Percentiles rank a stretch among this genome's conserved stretches.
These are phyloP conservation scores for Pseudomassariella vexata DNA, from an alignment of 2,329 filamentous ascomycete species.

Conservation along the genomic window DNA sequence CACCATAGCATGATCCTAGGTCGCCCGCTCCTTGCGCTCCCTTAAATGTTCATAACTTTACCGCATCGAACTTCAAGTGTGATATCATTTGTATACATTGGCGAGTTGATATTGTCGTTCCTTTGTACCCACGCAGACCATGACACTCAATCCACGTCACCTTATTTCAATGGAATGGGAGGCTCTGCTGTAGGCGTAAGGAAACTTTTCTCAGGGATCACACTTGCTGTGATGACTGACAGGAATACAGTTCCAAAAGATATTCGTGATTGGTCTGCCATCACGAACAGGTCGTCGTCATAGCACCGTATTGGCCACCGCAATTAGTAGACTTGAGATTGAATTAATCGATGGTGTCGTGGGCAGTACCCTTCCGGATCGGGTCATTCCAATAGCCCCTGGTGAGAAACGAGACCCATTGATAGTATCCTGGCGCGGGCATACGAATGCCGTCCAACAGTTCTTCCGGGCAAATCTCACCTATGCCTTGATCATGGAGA, in stretches of 20 bases:
- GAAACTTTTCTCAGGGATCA: too few species aligned
- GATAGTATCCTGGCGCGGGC: slow-evolving; percentile 30
- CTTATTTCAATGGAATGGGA: too few species aligned
- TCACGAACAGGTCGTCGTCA: slow-evolving; percentile 46
- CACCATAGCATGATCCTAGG: too few species aligned
- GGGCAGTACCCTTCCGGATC: slow-evolving; percentile 30
- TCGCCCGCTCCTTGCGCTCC: too few species aligned
- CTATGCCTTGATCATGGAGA: slow-evolving; percentile 38
- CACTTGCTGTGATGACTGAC: too few species aligned
- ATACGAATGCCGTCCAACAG: slow-evolving; percentile 31
- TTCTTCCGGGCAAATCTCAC: slow-evolving; percentile 37
- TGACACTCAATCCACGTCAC: too few species aligned
- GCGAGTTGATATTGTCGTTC: too few species aligned
- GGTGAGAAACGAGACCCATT: slow-evolving; percentile 24
- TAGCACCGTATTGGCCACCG: slow-evolving; percentile 39
- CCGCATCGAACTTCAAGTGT: too few species aligned
- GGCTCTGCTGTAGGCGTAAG: too few species aligned
- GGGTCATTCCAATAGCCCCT: slow-evolving; percentile 26
- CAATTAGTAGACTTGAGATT: slow-evolving; percentile 35
- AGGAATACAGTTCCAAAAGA: slow-evolving; percentile 42
- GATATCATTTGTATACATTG: too few species aligned
- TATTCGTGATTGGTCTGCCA: slow-evolving; percentile 44
- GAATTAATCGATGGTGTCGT: slow-evolving; percentile 40
- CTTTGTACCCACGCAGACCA: too few species aligned
- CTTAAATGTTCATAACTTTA: too few species aligned